These are phyloP conservation scores for Stropharia rugosoannulata DNA, from an alignment of 768 basidiomycete species.

Conservation along the genomic window DNA sequence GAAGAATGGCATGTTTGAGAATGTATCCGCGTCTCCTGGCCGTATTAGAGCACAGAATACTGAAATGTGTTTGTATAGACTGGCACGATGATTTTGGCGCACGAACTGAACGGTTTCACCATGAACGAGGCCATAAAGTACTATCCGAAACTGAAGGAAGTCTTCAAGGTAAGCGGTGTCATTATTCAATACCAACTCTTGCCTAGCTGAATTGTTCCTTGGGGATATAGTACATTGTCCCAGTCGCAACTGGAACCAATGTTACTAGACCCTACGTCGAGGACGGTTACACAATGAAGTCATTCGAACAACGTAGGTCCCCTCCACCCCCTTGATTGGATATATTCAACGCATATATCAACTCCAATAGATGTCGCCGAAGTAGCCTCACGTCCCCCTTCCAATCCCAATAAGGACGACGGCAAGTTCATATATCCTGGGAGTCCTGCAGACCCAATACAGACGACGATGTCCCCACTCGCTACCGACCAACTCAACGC, in stretches of 20 bases:
- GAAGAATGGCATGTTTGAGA: constrained; percentile 37
- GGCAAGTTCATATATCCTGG: neutral
- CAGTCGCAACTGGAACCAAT: constrained; percentile 52
- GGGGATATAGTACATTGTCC: constrained; percentile 44
- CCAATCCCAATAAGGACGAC: neutral
- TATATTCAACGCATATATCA: constrained; percentile 13
- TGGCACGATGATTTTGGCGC: constrained; percentile 55
- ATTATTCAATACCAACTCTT: neutral
- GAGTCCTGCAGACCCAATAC: no score
- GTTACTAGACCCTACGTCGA: constrained; percentile 53
- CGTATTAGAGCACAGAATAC: neutral
- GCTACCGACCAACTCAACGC: neutral
- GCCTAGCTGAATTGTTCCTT: neutral
- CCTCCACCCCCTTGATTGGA: neutral
- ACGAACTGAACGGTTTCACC: constrained; percentile 61
- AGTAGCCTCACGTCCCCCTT: neutral
- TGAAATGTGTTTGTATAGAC: constrained; percentile 21
- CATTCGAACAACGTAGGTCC: constrained; percentile 47
- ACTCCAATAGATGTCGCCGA: neutral
- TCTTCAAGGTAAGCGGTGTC: constrained; percentile 40
- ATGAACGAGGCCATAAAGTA: constrained; percentile 60
- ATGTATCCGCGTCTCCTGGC: constrained; percentile 22
- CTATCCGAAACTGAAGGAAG: constrained; percentile 41
- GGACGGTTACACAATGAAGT: constrained; percentile 36
- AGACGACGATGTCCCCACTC: neutral